Conservation (phyloP, 345 rosid species). For the Cochlearia excelsa region DNA sequence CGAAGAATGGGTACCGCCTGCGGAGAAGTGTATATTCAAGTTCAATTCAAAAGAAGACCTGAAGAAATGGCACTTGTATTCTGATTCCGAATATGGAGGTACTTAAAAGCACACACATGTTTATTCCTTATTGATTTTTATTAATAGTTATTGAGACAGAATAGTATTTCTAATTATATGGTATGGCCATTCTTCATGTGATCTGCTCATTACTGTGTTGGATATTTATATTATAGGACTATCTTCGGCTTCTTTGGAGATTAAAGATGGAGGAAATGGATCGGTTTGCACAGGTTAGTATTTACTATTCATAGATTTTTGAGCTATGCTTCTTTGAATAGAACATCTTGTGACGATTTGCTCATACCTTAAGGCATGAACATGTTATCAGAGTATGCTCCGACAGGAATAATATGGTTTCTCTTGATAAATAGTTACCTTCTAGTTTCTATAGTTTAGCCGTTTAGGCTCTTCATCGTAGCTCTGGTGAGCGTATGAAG, state of each 20-base stretch:
- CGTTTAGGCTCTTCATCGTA: slow-evolving; percentile 4
- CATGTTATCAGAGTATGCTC: background rate
- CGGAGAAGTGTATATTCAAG: slow-evolving; percentile 64
- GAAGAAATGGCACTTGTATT: slow-evolving; percentile 89
- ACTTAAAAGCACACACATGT: slow-evolving; percentile 3
- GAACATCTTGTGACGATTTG: background rate
- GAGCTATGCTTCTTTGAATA: slow-evolving; percentile 1
- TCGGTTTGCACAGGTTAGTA: slow-evolving; percentile 40
- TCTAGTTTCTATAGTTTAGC: slow-evolving; percentile 2
- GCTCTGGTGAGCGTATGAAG: background rate
- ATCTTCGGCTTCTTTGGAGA: slow-evolving; percentile 85
- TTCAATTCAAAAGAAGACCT: slow-evolving; percentile 80
- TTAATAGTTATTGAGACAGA: background rate
- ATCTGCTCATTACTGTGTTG: slow-evolving; percentile 15
- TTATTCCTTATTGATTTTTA: background rate
- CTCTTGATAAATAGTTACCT: background rate
- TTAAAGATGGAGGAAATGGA: slow-evolving; percentile 51
- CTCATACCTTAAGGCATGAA: slow-evolving; percentile 2
- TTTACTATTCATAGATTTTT: no score
- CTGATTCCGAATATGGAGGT: slow-evolving; percentile 98
- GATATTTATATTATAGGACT: slow-evolving; percentile 50
- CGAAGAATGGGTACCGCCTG: slow-evolving; percentile 87
- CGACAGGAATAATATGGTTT: background rate
- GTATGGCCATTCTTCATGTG: background rate
- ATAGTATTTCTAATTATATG: background rate